Conservation (phyloP, 2,329 filamentous ascomycete species). For the Neurospora crassa region DNA sequence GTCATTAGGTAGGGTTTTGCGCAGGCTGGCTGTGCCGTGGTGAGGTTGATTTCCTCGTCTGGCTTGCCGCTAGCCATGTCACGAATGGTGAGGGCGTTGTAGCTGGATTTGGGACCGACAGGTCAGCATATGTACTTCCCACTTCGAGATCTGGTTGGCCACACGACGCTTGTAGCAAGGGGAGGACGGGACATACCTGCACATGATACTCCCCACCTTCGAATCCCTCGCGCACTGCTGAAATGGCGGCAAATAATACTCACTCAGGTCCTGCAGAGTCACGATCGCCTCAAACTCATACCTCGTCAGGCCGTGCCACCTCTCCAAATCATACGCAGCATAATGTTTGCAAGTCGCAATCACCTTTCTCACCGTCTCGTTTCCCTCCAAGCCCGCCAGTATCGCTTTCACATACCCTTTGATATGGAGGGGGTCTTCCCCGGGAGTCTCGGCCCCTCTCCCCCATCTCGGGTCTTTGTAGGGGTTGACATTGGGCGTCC, state of each 20-base stretch:
- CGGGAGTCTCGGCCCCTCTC: constrained; percentile 42
- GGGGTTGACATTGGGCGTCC: constrained; percentile 60
- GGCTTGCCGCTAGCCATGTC: too few relatives aligned
- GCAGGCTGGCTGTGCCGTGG: constrained; percentile 40
- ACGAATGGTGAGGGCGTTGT: constrained; percentile 44
- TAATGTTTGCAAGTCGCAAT: constrained; percentile 48
- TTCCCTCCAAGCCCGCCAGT: constrained; percentile 18
- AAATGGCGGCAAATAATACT: constrained; percentile 61
- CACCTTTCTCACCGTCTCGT: constrained; percentile 10
- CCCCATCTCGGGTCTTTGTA: constrained; percentile 57
- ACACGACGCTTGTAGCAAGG: background rate
- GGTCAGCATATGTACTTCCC: background rate
- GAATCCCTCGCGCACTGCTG: constrained; percentile 51
- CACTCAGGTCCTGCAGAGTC: constrained; percentile 49
- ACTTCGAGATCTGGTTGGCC: background rate
- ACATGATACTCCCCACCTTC: constrained; percentile 50
- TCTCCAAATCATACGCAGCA: constrained; percentile 47
- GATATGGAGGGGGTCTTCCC: constrained; percentile 18
- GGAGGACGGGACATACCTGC: constrained; percentile 23
- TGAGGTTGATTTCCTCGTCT: too few relatives aligned
- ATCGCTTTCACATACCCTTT: constrained; percentile 18
- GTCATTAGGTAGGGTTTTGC: constrained; percentile 47
- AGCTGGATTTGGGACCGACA: constrained; percentile 17
- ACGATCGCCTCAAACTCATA: constrained; percentile 42
- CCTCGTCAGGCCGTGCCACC: constrained; percentile 16